These are phyloP conservation scores for Urtica urens DNA, from an alignment of 306 rosid species.

Conservation along the genomic window DNA sequence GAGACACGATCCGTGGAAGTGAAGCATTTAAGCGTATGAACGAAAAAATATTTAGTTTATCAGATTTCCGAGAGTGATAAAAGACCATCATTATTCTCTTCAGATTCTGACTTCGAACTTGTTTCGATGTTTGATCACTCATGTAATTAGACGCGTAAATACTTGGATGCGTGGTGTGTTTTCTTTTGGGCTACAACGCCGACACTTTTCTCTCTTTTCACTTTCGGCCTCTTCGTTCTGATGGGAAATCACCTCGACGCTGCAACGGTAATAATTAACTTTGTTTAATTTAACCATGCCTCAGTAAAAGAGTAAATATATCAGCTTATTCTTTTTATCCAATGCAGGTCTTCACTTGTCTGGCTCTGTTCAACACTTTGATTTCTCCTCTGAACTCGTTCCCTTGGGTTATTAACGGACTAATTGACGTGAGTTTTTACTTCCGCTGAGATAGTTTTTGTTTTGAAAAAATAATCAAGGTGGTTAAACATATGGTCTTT, in stretches of 20 bases:
- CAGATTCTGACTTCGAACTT: slow-evolving; percentile 12
- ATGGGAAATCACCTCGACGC: slow-evolving; percentile 93
- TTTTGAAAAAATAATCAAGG: too few species aligned
- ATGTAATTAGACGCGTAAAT: slow-evolving; percentile 67
- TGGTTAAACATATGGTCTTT: slow-evolving; percentile 7
- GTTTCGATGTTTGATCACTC: slow-evolving; percentile 12
- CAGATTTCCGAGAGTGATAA: neutral
- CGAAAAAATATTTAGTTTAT: neutral
- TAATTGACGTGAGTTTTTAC: slow-evolving; percentile 78
- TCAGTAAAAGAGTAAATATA: neutral
- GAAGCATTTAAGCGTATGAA: slow-evolving; percentile 67
- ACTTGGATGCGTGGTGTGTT: slow-evolving; percentile 98
- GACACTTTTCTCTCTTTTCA: slow-evolving; percentile 74
- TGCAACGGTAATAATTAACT: slow-evolving; percentile 53
- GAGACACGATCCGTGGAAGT: slow-evolving; percentile 81
- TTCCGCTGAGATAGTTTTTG: too few species aligned
- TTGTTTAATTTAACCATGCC: neutral
- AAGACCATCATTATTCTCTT: slow-evolving; percentile 2
- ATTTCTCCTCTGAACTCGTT: slow-evolving; percentile 92
- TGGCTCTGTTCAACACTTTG: slow-evolving; percentile 84
- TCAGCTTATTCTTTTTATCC: slow-evolving; percentile 16
- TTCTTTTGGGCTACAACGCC: slow-evolving; percentile 99
- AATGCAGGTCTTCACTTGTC: slow-evolving; percentile 95
- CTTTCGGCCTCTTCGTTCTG: slow-evolving; percentile 79
- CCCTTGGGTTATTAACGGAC: slow-evolving; percentile 97